Evolutionary conservation across 164 flowering plant genomes (phyloP), one percentile per base, ranked within the genome.

Genomic region (Protea cynaroides): DNA sequence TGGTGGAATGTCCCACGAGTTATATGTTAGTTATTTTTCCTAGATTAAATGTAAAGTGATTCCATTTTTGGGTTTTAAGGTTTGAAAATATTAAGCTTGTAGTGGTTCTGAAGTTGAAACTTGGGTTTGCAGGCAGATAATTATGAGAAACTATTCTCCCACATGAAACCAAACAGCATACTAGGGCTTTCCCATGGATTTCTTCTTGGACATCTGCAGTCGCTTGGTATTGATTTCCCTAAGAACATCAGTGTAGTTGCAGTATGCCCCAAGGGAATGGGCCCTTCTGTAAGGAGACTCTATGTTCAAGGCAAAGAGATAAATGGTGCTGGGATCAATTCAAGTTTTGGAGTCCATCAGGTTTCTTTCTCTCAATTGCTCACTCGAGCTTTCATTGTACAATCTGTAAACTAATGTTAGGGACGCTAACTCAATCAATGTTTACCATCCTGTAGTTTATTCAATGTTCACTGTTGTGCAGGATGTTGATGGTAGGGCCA

Each of bases 261-360:
- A 73, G 98, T 93, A 0, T 90, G 97, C 59, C 98, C 98, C 38
- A 94, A 94, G 80, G 98, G 97, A 50, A 94, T 94, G 97, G 98
- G 98, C 18, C 98, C 98, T 19, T 94, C 98, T 57, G 97, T 94
- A 24, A 84, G 98, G 75, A 85, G 96, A 66, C 85, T 91, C 8
- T 93, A 91, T 77, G 93, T 87, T 54, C 98, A 89, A 73, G 96
- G 96, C 55, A 91, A 87, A 71, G 91, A 93, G 74, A 78, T 90
- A 34, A 90, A 89, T 77, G 97, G 97, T 66, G 92, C 96, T 24
- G 98, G 98, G 69, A 94, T 94, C 64, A 94, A 94, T 78, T 72
- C 97, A 18, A 94, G 97, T 74, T 90, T 94, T 80, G 98, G 83
- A 54, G 98, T 91, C 53, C 97, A 94, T 72, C 96, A 89, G 96